Evolutionary conservation across 2,329 filamentous ascomycete species (phyloP).

Genomic region (Dryadomyces sulphureus): DNA sequence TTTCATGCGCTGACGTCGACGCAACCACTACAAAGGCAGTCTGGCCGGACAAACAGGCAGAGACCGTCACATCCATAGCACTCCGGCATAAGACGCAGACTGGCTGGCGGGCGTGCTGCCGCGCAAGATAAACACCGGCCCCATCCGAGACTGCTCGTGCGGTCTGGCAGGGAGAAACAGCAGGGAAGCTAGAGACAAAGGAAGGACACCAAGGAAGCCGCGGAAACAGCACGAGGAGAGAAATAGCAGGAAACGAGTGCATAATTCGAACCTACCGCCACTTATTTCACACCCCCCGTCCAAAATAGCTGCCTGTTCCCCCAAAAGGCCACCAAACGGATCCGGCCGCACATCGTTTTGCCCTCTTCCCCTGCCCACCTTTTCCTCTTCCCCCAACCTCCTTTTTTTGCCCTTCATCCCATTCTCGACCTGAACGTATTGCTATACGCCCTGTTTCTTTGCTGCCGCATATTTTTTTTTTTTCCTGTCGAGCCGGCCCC

Average conservation of each 20-base stretch:
- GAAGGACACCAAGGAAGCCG: not conserved
- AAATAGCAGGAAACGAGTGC: no score
- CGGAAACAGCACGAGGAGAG: no score
- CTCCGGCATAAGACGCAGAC: not conserved
- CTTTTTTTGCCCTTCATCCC: not conserved
- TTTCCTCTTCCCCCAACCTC: not conserved
- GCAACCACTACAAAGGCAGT: conserved; percentile 2
- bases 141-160: not conserved
- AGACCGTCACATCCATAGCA: not conserved
- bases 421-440: not conserved
- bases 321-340: conserved; percentile 1
- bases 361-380: not conserved
- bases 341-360: conserved; percentile 2
- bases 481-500: not conserved
- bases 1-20: conserved; percentile 10
- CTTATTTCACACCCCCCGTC: not conserved
- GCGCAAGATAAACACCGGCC: not conserved
- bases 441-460: not conserved
- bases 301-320: no score
- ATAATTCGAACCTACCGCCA: not conserved
- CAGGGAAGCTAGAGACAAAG: not conserved
- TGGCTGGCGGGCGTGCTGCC: not conserved
- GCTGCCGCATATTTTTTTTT: not conserved
- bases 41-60: not conserved
- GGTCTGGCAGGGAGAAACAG: not conserved